phyloP scores from a whole-genome alignment of 177 flowering plant species.

The Tripterygium wilfordii region DNA sequence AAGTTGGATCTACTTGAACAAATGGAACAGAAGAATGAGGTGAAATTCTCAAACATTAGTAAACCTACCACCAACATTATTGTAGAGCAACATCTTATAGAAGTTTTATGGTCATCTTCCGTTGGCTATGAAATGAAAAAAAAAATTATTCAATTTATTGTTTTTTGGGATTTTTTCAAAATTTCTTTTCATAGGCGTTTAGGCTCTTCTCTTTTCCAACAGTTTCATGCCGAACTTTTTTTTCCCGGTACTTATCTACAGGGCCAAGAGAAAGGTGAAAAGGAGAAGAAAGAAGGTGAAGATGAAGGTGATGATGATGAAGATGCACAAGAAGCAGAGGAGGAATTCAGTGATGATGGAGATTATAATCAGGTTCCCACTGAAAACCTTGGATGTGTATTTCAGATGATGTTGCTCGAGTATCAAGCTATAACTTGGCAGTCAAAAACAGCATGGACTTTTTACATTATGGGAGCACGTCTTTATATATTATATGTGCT shows the following conservation, averaged over 20 bases:
- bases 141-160: background rate
- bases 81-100: too few relatives aligned
- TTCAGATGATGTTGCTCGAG: background rate
- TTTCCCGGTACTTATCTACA: conserved; percentile 14
- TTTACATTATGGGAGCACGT: background rate
- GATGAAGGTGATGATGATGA: conserved; percentile 34
- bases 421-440: background rate
- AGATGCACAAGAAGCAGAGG: conserved; percentile 20
- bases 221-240: background rate
- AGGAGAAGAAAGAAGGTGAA: conserved; percentile 31
- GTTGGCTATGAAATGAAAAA: background rate
- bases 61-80: too few relatives aligned
- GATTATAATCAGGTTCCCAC: conserved; percentile 46
- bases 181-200: too few relatives aligned
- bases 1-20: conserved; percentile 42
- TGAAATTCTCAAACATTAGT: conserved; percentile 6
- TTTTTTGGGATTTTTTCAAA: background rate
- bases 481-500: too few relatives aligned
- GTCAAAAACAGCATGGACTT: background rate
- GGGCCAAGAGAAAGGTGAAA: conserved; percentile 22
- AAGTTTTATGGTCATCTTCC: background rate
- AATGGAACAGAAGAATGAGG: conserved; percentile 33
- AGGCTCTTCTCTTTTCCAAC: background rate
- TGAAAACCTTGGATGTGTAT: background rate
- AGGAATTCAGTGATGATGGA: conserved; percentile 43